Percentiles rank a stretch among this genome's conserved stretches.
These are phyloP conservation scores for Neocatenulostroma microsporum DNA, from an alignment of 2,329 filamentous ascomycete genomes.

Conservation along the genomic window DNA sequence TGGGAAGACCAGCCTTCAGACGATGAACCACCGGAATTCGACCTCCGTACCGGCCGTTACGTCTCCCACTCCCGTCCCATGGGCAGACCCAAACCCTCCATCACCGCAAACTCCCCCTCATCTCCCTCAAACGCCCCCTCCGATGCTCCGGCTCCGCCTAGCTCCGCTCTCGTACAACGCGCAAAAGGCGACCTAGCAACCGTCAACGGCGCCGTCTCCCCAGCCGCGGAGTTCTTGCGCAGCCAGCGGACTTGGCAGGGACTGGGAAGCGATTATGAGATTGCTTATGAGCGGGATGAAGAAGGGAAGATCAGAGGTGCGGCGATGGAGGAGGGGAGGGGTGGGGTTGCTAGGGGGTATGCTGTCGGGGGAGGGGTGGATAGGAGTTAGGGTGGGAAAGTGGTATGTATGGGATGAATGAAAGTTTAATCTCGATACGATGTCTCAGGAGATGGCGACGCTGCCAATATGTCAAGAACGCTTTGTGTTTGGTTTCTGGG, in stretches of 20 bases:
- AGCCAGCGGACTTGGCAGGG: slow-evolving; percentile 85
- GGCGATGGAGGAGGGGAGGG: slow-evolving; percentile 73
- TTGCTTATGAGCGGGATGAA: slow-evolving; percentile 52
- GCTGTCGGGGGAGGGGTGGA: slow-evolving; percentile 54
- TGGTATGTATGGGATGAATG: too few relatives aligned
- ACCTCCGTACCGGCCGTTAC: slow-evolving; percentile 79
- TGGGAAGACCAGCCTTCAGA: slow-evolving; percentile 60
- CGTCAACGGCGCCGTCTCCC: slow-evolving; percentile 80
- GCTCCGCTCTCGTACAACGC: slow-evolving; percentile 54
- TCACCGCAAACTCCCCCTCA: too few relatives aligned
- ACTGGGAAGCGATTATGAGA: slow-evolving; percentile 73
- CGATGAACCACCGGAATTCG: slow-evolving; percentile 70
- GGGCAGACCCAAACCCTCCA: slow-evolving; percentile 24
- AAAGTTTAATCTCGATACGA: too few relatives aligned
- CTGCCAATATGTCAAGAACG: too few relatives aligned
- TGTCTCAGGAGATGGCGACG: too few relatives aligned
- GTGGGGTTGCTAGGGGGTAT: slow-evolving; percentile 85
- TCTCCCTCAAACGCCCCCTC: too few relatives aligned
- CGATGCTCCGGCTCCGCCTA: slow-evolving; percentile 7
- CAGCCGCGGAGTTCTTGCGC: slow-evolving; percentile 78
- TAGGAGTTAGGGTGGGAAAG: too few relatives aligned
- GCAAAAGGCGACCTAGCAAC: slow-evolving; percentile 65
- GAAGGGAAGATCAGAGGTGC: slow-evolving; percentile 47
- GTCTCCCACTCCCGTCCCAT: slow-evolving; percentile 72
- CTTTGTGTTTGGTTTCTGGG: too few relatives aligned